These are phyloP conservation scores for Arthrobotrys sphaeroides DNA, from an alignment of 2,329 filamentous ascomycete species.

Conservation along the genomic window DNA sequence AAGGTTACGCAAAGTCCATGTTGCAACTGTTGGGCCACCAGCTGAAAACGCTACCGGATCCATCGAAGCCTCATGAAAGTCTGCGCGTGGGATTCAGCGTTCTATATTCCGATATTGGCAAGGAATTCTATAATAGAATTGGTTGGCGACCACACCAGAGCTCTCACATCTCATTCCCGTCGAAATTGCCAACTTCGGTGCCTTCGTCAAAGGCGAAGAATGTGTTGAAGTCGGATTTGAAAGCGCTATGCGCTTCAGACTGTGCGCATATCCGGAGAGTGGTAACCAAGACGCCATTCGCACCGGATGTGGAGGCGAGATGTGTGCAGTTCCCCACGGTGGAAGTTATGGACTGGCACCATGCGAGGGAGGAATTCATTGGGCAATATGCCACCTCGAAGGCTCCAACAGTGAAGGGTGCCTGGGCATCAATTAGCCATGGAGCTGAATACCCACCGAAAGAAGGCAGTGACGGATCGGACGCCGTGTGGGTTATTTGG, in stretches of 20 bases:
- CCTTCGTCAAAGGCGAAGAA: slow-evolving; percentile 31
- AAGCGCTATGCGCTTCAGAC: slow-evolving; percentile 43
- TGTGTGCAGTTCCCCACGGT: slow-evolving; percentile 44
- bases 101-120: slow-evolving; percentile 53
- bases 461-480: slow-evolving; percentile 36
- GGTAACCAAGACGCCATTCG: slow-evolving; percentile 29
- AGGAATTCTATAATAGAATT: slow-evolving; percentile 48
- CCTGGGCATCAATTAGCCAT: slow-evolving; percentile 28
- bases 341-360: slow-evolving; percentile 52
- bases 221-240: slow-evolving; percentile 48
- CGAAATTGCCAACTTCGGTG: slow-evolving; percentile 37
- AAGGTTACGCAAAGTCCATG: slow-evolving; percentile 51
- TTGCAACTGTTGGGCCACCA: slow-evolving; percentile 43
- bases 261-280: slow-evolving; percentile 30
- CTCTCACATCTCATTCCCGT: slow-evolving; percentile 51
- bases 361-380: slow-evolving; percentile 51
- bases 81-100: slow-evolving; percentile 51
- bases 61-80: slow-evolving; percentile 17
- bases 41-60: slow-evolving; percentile 27
- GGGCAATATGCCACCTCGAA: slow-evolving; percentile 42
- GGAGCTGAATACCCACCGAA: slow-evolving; percentile 35
- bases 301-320: slow-evolving; percentile 31
- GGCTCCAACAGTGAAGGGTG: slow-evolving; percentile 36
- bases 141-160: slow-evolving; percentile 49
- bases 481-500: slow-evolving; percentile 47